Conservation (phyloP, 148 eudicot genomes). For the Polygonum aviculare region DNA sequence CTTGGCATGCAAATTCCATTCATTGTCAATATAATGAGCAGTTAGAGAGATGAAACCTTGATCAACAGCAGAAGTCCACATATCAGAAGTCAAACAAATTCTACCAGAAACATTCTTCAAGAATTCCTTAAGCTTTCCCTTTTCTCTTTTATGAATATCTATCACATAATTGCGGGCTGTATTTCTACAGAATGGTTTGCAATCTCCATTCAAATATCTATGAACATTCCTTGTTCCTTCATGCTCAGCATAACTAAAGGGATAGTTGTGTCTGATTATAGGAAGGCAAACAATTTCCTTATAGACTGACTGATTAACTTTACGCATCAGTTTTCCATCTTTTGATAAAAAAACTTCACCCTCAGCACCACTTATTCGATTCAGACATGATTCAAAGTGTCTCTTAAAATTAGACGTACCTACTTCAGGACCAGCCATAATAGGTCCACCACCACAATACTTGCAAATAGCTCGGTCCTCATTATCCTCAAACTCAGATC, state of each 20-base stretch:
- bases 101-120: neutral
- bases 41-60: neutral
- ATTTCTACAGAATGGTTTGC: neutral
- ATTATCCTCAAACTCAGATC: neutral
- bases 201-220: neutral
- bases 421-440: neutral
- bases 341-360: neutral
- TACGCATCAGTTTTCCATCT: neutral
- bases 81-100: neutral
- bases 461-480: neutral
- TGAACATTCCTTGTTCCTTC: neutral
- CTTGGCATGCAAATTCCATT: neutral
- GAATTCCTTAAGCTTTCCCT: neutral
- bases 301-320: neutral
- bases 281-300: neutral
- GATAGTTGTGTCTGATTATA: neutral
- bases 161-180: neutral
- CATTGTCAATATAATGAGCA: neutral
- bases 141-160: slow-evolving; percentile 8
- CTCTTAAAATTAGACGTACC: slow-evolving; percentile 9
- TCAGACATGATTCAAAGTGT: neutral
- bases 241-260: neutral
- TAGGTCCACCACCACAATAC: slow-evolving; percentile 2
- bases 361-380: neutral
- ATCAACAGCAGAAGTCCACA: neutral